Evolutionary conservation across 148 eudicot species (phyloP).

Genomic region (Dianthus caryophyllus): DNA sequence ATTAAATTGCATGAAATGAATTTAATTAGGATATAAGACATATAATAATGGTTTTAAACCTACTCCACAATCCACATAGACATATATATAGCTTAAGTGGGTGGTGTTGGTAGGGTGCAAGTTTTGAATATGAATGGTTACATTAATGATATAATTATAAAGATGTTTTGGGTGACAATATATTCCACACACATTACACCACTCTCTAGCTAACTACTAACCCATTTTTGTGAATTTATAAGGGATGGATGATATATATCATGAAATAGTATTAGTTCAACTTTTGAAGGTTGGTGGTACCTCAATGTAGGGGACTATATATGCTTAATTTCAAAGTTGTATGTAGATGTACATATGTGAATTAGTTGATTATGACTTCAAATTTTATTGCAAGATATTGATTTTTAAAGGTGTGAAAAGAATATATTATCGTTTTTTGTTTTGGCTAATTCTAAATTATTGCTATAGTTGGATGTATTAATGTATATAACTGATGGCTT

Average conservation of each 20-base stretch:
- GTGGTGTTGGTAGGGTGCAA: constrained; percentile 14
- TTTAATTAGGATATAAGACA: too few relatives aligned
- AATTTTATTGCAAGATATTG: background rate
- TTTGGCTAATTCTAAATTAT: background rate
- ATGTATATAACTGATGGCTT: too few relatives aligned
- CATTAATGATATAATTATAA: constrained; percentile 6
- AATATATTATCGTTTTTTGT: background rate
- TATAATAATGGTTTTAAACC: background rate
- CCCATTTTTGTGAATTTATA: background rate
- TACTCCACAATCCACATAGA: too few relatives aligned
- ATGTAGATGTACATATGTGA: background rate
- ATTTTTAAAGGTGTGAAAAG: constrained; percentile 18
- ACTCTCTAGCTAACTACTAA: background rate
- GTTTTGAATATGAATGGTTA: constrained; percentile 11
- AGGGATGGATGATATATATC: background rate
- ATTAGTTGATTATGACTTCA: constrained; percentile 4
- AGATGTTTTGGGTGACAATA: constrained; percentile 10
- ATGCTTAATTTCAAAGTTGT: background rate
- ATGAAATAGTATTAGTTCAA: background rate
- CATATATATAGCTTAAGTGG: constrained; percentile 3
- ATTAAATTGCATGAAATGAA: too few relatives aligned
- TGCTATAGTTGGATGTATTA: too few relatives aligned
- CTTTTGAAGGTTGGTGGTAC: constrained; percentile 16
- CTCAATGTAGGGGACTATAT: constrained; percentile 5
- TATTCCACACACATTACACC: constrained; percentile 13